Percentiles rank a stretch among this genome's conserved stretches.
Conservation (phyloP, 1,139 yeast species). For the Candida dubliniensis region DNA sequence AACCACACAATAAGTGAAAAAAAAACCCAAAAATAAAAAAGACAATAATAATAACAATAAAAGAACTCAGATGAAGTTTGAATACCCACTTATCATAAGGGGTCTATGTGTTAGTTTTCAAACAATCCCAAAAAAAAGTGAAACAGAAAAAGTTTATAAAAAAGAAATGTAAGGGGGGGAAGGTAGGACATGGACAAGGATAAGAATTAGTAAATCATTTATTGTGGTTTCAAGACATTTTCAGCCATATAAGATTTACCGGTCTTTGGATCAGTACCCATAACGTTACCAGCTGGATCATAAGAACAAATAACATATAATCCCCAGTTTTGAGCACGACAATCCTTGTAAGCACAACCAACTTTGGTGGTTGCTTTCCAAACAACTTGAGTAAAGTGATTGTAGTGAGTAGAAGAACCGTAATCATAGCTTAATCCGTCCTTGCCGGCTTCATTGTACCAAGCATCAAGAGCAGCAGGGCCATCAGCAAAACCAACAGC, state of each 20-base stretch:
- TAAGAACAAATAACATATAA: conserved; percentile 54
- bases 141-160: background rate
- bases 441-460: conserved; percentile 63
- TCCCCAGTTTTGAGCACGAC: conserved; percentile 49
- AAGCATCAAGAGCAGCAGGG: conserved; percentile 64
- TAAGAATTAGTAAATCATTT: background rate
- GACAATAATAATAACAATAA: conserved; percentile 5
- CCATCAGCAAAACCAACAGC: conserved; percentile 69
- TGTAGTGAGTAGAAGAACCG: conserved; percentile 19
- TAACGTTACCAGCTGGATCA: conserved; percentile 51
- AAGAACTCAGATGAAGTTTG: background rate
- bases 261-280: conserved; percentile 6
- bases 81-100: conserved; percentile 3
- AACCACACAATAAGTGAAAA: background rate
- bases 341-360: conserved; percentile 71
- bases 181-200: background rate
- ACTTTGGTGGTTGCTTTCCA: conserved; percentile 71
- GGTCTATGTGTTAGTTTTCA: background rate
- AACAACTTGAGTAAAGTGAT: conserved; percentile 81
- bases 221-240: conserved; percentile 3
- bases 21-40: background rate
- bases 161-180: background rate
- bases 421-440: conserved; percentile 54
- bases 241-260: conserved; percentile 6
- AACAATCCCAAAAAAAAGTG: too few relatives aligned